These are phyloP conservation scores for Knufia fluminis DNA, from an alignment of 2,329 filamentous ascomycete species.

Conservation along the genomic window DNA sequence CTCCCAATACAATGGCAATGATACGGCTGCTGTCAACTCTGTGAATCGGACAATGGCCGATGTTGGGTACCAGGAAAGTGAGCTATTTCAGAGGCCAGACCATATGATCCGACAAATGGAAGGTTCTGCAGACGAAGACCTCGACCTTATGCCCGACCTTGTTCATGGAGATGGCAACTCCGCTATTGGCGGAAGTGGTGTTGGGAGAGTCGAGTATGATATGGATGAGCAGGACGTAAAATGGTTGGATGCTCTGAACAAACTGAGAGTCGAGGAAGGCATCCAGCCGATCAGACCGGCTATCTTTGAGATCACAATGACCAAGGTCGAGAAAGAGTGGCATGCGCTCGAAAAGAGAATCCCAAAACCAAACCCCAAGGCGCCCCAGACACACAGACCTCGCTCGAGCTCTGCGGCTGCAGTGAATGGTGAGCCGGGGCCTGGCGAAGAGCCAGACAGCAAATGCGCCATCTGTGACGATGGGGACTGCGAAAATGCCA, in stretches of 20 bases:
- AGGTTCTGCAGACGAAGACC: slow-evolving; percentile 54
- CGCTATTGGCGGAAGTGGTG: slow-evolving; percentile 40
- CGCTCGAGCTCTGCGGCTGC: slow-evolving; percentile 89
- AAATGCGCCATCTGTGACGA: slow-evolving; percentile 98
- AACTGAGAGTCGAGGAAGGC: slow-evolving; percentile 61
- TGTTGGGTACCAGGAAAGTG: slow-evolving; percentile 90
- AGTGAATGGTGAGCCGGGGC: slow-evolving; percentile 79
- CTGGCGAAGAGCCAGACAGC: slow-evolving; percentile 87
- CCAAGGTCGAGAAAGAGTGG: slow-evolving; percentile 98
- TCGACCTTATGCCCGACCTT: slow-evolving; percentile 45
- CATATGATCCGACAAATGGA: slow-evolving; percentile 57
- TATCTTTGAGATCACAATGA: slow-evolving; percentile 95
- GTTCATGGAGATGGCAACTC: slow-evolving; percentile 53
- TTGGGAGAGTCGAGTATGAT: slow-evolving; percentile 91
- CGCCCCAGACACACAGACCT: slow-evolving; percentile 85
- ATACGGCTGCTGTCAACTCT: slow-evolving; percentile 75
- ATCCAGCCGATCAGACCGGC: slow-evolving; percentile 82
- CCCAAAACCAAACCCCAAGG: slow-evolving; percentile 92
- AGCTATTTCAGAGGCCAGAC: slow-evolving; percentile 73
- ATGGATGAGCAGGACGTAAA: slow-evolving; percentile 99
- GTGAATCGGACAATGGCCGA: slow-evolving; percentile 95
- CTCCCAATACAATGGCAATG: slow-evolving; percentile 61
- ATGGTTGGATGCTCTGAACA: slow-evolving; percentile 82
- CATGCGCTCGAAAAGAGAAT: slow-evolving; percentile 92
- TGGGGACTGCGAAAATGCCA: slow-evolving; percentile 98